Conservation (phyloP, 129 eudicot genomes). For the Saussurea involucrata region DNA sequence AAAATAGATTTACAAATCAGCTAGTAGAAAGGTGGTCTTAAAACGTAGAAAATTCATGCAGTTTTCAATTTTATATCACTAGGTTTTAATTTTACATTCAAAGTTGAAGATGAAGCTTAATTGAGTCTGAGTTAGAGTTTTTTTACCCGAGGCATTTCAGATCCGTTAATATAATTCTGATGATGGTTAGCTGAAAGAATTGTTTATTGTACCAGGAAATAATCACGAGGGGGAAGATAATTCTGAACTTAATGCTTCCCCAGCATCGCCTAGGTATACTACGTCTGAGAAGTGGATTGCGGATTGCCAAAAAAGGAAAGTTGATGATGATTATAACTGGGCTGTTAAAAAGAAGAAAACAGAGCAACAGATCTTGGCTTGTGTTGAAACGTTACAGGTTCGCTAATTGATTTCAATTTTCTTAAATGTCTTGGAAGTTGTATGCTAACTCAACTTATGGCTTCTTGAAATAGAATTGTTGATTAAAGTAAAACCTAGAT, state of each 20-base stretch:
- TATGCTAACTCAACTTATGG: background rate
- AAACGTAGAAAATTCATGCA: background rate
- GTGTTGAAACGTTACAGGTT: constrained; percentile 83
- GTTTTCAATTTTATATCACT: background rate
- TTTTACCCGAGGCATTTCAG: constrained; percentile 13
- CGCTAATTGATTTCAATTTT: background rate
- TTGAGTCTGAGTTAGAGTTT: background rate
- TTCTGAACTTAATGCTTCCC: constrained; percentile 33
- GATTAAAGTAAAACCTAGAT: background rate
- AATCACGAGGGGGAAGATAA: constrained; percentile 48
- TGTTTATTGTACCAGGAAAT: constrained; percentile 33
- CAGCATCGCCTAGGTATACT: constrained; percentile 64
- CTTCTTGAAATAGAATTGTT: constrained; percentile 10
- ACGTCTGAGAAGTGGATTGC: constrained; percentile 79
- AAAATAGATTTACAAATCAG: background rate
- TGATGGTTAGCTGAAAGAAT: constrained; percentile 14
- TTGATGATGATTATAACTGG: constrained; percentile 53
- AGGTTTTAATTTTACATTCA: background rate
- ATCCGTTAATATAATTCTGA: constrained; percentile 14
- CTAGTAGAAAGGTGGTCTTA: constrained; percentile 3
- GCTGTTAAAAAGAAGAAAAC: constrained; percentile 73
- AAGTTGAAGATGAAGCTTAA: background rate
- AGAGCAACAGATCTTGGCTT: constrained; percentile 64
- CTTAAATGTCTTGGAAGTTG: background rate
- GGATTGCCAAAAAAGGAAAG: constrained; percentile 72